A percentile compares a stretch with the other conserved stretches of the same genome.
Evolutionary conservation across 768 basidiomycete genomes (phyloP).

Genomic region (Royoungia palumana): DNA sequence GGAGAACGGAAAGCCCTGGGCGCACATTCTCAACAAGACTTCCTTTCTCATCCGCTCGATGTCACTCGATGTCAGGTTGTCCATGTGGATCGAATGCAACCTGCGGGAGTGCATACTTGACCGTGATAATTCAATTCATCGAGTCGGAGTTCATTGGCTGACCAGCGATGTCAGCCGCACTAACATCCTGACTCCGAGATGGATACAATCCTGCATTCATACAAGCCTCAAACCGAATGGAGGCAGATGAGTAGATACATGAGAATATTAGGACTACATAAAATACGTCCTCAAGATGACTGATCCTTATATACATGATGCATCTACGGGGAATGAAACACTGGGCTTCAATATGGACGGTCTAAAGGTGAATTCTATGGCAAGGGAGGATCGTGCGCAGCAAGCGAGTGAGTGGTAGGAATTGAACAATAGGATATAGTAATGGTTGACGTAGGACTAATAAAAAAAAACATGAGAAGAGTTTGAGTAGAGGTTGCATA

Average conservation of each 20-base stretch:
- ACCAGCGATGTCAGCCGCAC: not conserved
- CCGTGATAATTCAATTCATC: conserved; percentile 3
- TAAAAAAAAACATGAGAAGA: conserved; percentile 5
- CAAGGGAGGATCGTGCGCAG: conserved; percentile 8
- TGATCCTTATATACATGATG: conserved; percentile 31
- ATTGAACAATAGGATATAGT: conserved; percentile 22
- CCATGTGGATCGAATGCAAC: conserved; percentile 17
- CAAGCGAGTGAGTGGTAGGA: not conserved
- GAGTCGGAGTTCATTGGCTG: conserved; percentile 8
- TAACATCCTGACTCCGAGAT: not conserved
- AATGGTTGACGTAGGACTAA: conserved; percentile 5
- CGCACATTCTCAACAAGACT: conserved; percentile 18
- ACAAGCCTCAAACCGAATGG: conserved; percentile 13
- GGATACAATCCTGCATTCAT: conserved; percentile 20
- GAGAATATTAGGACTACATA: conserved; percentile 32
- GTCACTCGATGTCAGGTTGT: conserved; percentile 22
- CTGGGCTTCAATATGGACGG: conserved; percentile 9
- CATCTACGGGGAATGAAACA: conserved; percentile 25
- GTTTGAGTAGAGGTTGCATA: not conserved
- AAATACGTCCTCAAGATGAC: conserved; percentile 36
- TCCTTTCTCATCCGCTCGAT: conserved; percentile 21
- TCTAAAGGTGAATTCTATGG: conserved; percentile 27
- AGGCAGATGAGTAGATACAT: conserved; percentile 24
- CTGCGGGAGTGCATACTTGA: conserved; percentile 10
- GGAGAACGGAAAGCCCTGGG: conserved; percentile 33